Percentiles rank a stretch among this genome's conserved stretches.
phyloP scores from a whole-genome alignment of 2,329 filamentous ascomycete species.

The Cercospora sp. region DNA sequence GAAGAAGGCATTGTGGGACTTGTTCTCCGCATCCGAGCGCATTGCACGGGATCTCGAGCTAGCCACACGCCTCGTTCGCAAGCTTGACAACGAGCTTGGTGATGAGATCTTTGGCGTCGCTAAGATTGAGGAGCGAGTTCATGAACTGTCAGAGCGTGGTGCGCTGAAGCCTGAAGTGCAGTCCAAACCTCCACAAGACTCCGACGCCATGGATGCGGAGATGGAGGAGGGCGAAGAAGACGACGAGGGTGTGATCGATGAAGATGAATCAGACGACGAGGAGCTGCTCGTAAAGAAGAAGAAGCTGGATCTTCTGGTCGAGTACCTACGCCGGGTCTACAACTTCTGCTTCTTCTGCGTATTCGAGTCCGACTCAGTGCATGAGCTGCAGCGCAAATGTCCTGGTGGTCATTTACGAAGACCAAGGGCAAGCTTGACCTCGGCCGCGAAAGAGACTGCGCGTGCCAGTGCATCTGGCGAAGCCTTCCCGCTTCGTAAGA shows the following conservation, averaged over 20 bases:
- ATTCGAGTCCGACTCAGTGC: slow-evolving; percentile 95
- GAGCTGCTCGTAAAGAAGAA: slow-evolving; percentile 92
- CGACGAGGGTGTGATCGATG: slow-evolving; percentile 41
- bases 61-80: slow-evolving; percentile 76
- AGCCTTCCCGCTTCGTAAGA: slow-evolving; percentile 72
- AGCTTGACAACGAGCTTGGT: slow-evolving; percentile 81
- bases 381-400: slow-evolving; percentile 93
- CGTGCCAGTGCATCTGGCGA: slow-evolving; percentile 80
- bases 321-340: slow-evolving; percentile 94
- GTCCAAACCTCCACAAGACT: slow-evolving; percentile 55
- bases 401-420: slow-evolving; percentile 95
- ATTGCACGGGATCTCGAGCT: slow-evolving; percentile 87
- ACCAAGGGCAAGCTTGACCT: slow-evolving; percentile 80
- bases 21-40: slow-evolving; percentile 91
- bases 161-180: slow-evolving; percentile 68
- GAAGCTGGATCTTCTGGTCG: slow-evolving; percentile 90
- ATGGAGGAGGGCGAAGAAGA: slow-evolving; percentile 77
- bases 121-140: slow-evolving; percentile 83
- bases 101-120: slow-evolving; percentile 72
- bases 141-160: slow-evolving; percentile 74
- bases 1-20: slow-evolving; percentile 95
- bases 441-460: slow-evolving; percentile 79
- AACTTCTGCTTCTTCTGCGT: slow-evolving; percentile 99
- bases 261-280: slow-evolving; percentile 84
- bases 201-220: slow-evolving; percentile 63